Base-by-base conservation (phyloP, 106 monocot species). In the Allium cepa region DNA sequence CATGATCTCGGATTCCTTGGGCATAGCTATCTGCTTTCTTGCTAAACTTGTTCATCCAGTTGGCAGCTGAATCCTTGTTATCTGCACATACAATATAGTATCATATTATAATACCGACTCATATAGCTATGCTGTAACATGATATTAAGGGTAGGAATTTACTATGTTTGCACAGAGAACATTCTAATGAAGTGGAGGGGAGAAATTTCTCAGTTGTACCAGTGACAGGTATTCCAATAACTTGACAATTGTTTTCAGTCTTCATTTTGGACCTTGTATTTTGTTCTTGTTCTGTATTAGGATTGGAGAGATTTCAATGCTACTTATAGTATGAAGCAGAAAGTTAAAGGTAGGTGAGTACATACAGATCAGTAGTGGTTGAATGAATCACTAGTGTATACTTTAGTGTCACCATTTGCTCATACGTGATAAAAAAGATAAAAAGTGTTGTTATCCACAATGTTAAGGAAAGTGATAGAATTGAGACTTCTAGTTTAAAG, bases 1-100 rank as follows among this genome's bases (percentile, higher is more conserved):
- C 48, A 50, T 72, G 56, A 0, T 57, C 36, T 15, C 56, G 8
- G 17, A 69, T 69, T 56, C 69, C 69, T 57, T 46, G 22, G 11
- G 69, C 69, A 69, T 57, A 69, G 45, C 69, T 56, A 17, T 69
- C 69, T 11, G 69, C 69, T 47, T 69, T 69, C 36, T 56, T 56
- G 56, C 69, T 69, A 6, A 69, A 28, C 69, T 57, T 69, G 56
- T 16, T 28, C 69, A 69, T 57, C 69, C 69, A 69, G 16, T 69
- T n/a, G 47, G 53, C 16, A 57, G 53, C 69, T 14, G 69, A 69
- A 7, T 12, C 13, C 50, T 53, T 67, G 15, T 52, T 53, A 22
- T 64, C 82, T 69, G 77, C 77, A 51, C 57, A 68, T 47, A 50
- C 7, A 60, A 17, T 17, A 16, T 8, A 50, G 49, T 13, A 2